These are phyloP conservation scores for Cladosporium sp. DNA, from an alignment of 2,329 filamentous ascomycete species.

Conservation along the genomic window DNA sequence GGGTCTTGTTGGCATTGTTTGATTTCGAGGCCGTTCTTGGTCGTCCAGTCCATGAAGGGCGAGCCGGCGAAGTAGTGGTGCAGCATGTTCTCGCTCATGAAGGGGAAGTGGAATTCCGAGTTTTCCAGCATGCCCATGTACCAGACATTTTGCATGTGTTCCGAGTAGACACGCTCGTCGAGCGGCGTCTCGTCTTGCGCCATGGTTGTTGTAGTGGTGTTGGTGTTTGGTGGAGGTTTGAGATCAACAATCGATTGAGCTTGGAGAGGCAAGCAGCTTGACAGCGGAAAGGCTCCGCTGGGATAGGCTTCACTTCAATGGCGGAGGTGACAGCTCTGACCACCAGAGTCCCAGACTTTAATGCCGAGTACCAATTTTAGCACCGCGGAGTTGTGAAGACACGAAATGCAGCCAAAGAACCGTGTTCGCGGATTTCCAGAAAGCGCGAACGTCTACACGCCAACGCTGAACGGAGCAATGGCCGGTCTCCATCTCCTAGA, in stretches of 20 bases:
- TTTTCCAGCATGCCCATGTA: slow-evolving; percentile 23
- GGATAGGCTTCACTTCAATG: too few species aligned
- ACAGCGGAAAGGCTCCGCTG: background rate
- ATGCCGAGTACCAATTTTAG: too few species aligned
- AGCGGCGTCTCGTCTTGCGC: slow-evolving; percentile 16
- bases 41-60: slow-evolving; percentile 57
- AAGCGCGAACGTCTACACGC: too few species aligned
- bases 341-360: too few species aligned
- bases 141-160: slow-evolving; percentile 18
- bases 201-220: slow-evolving; percentile 12
- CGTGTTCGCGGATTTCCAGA: too few species aligned
- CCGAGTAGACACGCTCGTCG: slow-evolving; percentile 22
- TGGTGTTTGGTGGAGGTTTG: background rate
- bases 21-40: slow-evolving; percentile 54
- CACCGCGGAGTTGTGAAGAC: too few species aligned
- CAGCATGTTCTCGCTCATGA: slow-evolving; percentile 38
- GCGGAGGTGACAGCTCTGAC: too few species aligned
- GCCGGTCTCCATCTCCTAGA: background rate
- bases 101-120: slow-evolving; percentile 13
- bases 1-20: slow-evolving; percentile 47
- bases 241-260: background rate
- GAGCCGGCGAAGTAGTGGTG: slow-evolving; percentile 58
- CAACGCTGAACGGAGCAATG: background rate
- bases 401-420: too few species aligned
- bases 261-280: background rate